Evolutionary conservation across 768 basidiomycete genomes (phyloP).

Genomic region (Trametes cingulata): DNA sequence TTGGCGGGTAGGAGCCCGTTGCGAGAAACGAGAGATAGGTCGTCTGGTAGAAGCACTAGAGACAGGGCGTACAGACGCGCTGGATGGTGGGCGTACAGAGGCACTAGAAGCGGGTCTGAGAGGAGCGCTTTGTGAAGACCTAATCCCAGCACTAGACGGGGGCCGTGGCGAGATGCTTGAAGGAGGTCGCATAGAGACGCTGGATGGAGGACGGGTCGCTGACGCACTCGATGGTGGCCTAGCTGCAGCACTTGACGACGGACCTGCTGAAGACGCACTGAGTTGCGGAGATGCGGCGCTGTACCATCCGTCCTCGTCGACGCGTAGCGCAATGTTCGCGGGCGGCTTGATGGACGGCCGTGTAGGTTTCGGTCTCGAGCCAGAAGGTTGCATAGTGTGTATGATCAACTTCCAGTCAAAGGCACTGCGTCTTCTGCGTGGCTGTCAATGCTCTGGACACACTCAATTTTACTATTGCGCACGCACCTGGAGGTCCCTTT

Average conservation of each 20-base stretch:
- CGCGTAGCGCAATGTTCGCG: background rate
- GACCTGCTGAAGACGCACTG: constrained; percentile 13
- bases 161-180: constrained; percentile 29
- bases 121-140: constrained; percentile 11
- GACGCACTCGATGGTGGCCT: constrained; percentile 3
- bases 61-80: constrained; percentile 38
- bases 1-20: constrained; percentile 53
- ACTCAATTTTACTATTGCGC: too few relatives aligned
- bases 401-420: background rate
- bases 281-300: background rate
- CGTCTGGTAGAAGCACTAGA: constrained; percentile 38
- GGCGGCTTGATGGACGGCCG: background rate
- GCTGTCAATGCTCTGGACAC: too few relatives aligned
- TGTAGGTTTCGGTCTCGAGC: background rate
- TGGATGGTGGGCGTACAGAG: constrained; percentile 41
- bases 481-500: too few relatives aligned
- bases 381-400: constrained; percentile 3
- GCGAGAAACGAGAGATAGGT: constrained; percentile 37
- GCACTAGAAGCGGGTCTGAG: constrained; percentile 32
- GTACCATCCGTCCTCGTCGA: constrained; percentile 21
- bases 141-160: constrained; percentile 34
- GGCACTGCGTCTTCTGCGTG: too few relatives aligned
- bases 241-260: constrained; percentile 5
- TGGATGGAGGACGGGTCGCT: constrained; percentile 15
- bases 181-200: constrained; percentile 19